Evolutionary conservation across 1,139 yeast genomes (phyloP).

Genomic region (Tardiomyces depauwii): DNA sequence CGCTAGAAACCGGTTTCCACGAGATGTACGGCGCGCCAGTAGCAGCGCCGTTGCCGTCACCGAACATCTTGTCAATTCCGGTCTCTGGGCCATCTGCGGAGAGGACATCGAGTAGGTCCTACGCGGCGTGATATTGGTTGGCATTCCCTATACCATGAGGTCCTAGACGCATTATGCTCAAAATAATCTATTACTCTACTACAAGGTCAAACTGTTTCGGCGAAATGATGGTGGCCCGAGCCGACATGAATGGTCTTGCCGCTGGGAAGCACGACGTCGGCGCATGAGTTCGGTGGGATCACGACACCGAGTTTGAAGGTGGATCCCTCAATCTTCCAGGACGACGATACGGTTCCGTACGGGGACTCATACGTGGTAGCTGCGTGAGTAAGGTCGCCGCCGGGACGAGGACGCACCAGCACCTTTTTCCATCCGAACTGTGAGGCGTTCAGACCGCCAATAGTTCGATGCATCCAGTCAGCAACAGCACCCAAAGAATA

Average conservation of each 20-base stretch:
- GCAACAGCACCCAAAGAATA: conserved; percentile 15
- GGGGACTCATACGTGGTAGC: neutral
- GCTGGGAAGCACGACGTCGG: neutral
- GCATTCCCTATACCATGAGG: too few relatives aligned
- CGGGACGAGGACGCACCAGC: neutral
- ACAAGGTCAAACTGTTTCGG: too few relatives aligned
- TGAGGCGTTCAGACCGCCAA: conserved; percentile 9
- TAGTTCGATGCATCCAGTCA: conserved; percentile 7
- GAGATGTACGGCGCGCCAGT: too few relatives aligned
- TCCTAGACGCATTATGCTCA: too few relatives aligned
- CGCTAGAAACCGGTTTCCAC: too few relatives aligned
- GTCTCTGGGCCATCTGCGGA: too few relatives aligned
- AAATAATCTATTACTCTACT: too few relatives aligned
- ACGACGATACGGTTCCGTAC: neutral
- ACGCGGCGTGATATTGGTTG: too few relatives aligned
- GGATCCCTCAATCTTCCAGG: neutral
- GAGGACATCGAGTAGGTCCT: too few relatives aligned
- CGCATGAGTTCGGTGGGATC: neutral
- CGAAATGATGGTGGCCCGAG: neutral
- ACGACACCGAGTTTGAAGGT: neutral
- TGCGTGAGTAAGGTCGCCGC: neutral
- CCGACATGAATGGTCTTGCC: neutral
- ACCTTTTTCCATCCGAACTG: conserved; percentile 10
- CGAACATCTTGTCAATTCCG: too few relatives aligned
- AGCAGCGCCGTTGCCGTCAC: too few relatives aligned